Conservation (phyloP, 2,329 filamentous ascomycete species). For the Cylindrodendrum hubeiense region DNA sequence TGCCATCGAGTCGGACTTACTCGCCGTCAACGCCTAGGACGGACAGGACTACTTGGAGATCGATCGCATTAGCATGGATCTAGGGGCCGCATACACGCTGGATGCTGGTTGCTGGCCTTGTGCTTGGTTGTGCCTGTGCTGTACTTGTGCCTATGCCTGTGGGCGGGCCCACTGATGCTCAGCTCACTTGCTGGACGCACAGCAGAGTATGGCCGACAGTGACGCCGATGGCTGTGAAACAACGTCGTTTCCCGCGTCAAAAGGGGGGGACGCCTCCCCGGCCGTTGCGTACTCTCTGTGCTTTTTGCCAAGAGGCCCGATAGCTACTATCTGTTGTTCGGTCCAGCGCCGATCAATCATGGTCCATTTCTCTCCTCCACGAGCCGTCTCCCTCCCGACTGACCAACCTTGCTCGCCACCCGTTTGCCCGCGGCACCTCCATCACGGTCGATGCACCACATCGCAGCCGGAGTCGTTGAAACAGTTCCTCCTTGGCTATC, state of each 20-base stretch:
- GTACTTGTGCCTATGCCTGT: neutral
- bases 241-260: slow-evolving; percentile 38
- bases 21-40: neutral
- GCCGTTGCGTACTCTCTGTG: slow-evolving; percentile 15
- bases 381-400: slow-evolving; percentile 17
- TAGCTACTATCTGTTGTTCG: slow-evolving; percentile 8
- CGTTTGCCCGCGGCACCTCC: slow-evolving; percentile 13
- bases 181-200: slow-evolving; percentile 45
- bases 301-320: slow-evolving; percentile 9
- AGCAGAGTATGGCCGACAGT: slow-evolving; percentile 54
- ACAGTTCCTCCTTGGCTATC: slow-evolving; percentile 12
- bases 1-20: slow-evolving; percentile 11
- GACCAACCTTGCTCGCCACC: slow-evolving; percentile 15
- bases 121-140: slow-evolving; percentile 14
- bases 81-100: neutral
- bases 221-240: slow-evolving; percentile 52
- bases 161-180: slow-evolving; percentile 47
- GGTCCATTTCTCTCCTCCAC: slow-evolving; percentile 17
- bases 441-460: slow-evolving; percentile 12
- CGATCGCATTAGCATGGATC: slow-evolving; percentile 9
- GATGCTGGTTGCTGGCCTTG: slow-evolving; percentile 5
- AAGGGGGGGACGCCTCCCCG: slow-evolving; percentile 35
- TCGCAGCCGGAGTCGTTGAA: slow-evolving; percentile 11
- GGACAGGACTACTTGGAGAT: slow-evolving; percentile 1
- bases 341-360: slow-evolving; percentile 17